These are phyloP conservation scores for Aspergillus oerlinghausenensis DNA, from an alignment of 2,329 filamentous ascomycete genomes.

Conservation along the genomic window DNA sequence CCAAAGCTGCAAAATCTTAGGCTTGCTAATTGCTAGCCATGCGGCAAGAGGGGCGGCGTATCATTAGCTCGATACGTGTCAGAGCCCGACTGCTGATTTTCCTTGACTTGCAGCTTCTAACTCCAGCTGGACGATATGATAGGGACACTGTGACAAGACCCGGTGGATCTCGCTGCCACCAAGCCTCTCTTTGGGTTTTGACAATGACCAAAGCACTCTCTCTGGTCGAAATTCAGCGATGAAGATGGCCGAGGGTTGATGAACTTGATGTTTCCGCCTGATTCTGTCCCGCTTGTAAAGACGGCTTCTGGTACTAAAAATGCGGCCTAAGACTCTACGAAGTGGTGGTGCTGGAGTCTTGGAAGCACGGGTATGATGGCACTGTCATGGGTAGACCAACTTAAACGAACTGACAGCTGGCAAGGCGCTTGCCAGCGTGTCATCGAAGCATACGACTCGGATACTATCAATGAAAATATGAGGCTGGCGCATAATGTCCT, in stretches of 20 bases:
- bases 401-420: conserved; percentile 22
- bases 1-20: background rate
- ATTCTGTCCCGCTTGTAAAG: conserved; percentile 5
- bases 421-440: conserved; percentile 26
- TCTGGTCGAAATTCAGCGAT: background rate
- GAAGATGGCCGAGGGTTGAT: background rate
- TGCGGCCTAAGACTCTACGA: background rate
- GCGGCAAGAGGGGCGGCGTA: background rate
- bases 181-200: conserved; percentile 10
- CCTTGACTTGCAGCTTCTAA: conserved; percentile 25
- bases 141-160: conserved; percentile 11
- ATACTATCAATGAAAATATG: background rate
- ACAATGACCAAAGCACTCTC: conserved; percentile 6
- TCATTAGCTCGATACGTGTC: conserved; percentile 24
- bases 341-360: conserved; percentile 4
- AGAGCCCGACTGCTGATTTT: conserved; percentile 26
- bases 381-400: conserved; percentile 15
- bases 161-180: conserved; percentile 18
- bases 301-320: conserved; percentile 6
- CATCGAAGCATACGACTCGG: conserved; percentile 9
- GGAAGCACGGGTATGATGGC: conserved; percentile 13
- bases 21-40: background rate
- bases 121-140: conserved; percentile 15
- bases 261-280: conserved; percentile 7
- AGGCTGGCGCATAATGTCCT: background rate